Evolutionary conservation across 108 stramenopile species (phyloP).

Genomic region (Cylindrotheca fusiformis): DNA sequence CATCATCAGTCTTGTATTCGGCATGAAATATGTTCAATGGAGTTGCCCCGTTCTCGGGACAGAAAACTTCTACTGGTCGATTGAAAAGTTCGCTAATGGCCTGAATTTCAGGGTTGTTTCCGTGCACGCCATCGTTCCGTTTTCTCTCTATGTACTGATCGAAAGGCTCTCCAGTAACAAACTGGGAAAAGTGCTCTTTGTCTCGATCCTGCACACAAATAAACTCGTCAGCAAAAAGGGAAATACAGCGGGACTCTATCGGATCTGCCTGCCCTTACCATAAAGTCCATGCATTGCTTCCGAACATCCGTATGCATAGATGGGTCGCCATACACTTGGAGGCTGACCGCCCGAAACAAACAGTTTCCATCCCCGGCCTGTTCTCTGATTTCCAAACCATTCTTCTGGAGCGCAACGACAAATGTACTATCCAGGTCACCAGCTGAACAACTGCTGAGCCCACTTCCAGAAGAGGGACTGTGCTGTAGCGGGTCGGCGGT

Average conservation of each 20-base stretch:
- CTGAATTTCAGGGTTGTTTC: slow-evolving; percentile 96
- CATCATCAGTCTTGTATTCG: slow-evolving; percentile 63
- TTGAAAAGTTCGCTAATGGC: slow-evolving; percentile 95
- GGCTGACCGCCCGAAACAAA: slow-evolving; percentile 90
- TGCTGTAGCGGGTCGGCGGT: background rate
- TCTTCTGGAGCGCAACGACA: slow-evolving; percentile 28
- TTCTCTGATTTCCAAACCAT: slow-evolving; percentile 57
- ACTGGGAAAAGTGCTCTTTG: slow-evolving; percentile 72
- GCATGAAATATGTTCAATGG: slow-evolving; percentile 87
- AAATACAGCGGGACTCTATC: background rate
- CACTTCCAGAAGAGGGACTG: background rate
- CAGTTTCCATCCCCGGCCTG: slow-evolving; percentile 97
- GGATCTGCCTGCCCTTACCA: no score
- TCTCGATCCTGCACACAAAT: slow-evolving; percentile 28
- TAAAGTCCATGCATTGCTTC: slow-evolving; percentile 85
- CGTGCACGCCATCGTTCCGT: slow-evolving; percentile 83
- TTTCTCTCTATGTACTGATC: slow-evolving; percentile 76
- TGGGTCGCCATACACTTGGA: slow-evolving; percentile 95
- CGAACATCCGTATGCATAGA: slow-evolving; percentile 84
- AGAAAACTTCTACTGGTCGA: slow-evolving; percentile 87
- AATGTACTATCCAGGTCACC: slow-evolving; percentile 13
- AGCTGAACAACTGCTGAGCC: background rate
- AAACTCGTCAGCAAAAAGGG: no score
- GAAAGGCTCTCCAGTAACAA: slow-evolving; percentile 74
- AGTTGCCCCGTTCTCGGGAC: slow-evolving; percentile 53